These are phyloP conservation scores for Santalum album DNA, from an alignment of 164 flowering plant species.

Conservation along the genomic window DNA sequence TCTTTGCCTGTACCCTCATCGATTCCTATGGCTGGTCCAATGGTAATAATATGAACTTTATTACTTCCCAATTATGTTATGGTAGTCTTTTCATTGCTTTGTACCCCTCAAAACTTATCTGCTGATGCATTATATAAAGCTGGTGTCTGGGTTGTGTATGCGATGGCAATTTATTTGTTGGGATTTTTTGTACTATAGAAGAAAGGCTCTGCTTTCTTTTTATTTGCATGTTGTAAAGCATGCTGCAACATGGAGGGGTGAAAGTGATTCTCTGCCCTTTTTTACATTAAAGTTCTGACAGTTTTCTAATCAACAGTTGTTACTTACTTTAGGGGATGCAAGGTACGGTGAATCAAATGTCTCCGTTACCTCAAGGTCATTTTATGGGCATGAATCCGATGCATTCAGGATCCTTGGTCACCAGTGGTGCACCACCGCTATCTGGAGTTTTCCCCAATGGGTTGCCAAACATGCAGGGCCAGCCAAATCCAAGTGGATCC, in stretches of 20 bases:
- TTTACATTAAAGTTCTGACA: no score
- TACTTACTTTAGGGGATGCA: constrained; percentile 56
- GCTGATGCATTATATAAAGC: no score
- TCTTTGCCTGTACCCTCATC: constrained; percentile 42
- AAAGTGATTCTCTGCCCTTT: no score
- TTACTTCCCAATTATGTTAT: neutral
- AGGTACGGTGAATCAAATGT: constrained; percentile 65
- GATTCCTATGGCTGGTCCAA: constrained; percentile 48
- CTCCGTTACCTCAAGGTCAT: constrained; percentile 64
- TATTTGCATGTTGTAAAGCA: no score
- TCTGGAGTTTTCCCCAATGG: constrained; percentile 53
- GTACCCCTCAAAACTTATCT: no score
- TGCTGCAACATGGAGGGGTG: no score
- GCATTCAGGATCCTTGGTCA: constrained; percentile 50
- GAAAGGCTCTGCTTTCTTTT: no score
- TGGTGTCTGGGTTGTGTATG: no score
- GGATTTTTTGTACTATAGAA: neutral
- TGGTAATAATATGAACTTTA: constrained; percentile 27
- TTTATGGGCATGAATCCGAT: constrained; percentile 74
- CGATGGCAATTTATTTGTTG: no score
- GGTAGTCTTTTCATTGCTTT: neutral
- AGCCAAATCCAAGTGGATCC: constrained; percentile 41
- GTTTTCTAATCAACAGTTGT: neutral
- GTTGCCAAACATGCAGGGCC: constrained; percentile 55
- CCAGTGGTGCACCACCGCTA: constrained; percentile 35